These are phyloP conservation scores for Termitomyces sp. DNA, from an alignment of 768 basidiomycete genomes.

Conservation along the genomic window DNA sequence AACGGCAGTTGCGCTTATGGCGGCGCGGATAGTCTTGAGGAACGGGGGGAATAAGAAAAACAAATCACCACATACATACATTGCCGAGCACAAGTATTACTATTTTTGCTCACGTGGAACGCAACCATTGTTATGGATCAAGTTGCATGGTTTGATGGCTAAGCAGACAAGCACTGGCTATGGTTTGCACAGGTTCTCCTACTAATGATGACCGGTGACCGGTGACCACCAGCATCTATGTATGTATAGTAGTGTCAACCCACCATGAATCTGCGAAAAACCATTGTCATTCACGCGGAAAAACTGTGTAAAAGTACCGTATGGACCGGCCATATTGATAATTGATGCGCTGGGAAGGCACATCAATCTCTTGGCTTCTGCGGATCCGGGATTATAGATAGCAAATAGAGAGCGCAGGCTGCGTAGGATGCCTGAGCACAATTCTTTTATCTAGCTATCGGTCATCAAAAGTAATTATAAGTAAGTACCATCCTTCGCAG, in stretches of 20 bases:
- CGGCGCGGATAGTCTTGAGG: conserved; percentile 8
- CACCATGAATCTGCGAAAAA: not conserved
- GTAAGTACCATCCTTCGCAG: too few species aligned
- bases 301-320: not conserved
- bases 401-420: too few species aligned
- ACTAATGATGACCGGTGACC: too few species aligned
- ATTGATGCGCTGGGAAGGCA: not conserved
- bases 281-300: not conserved
- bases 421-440: too few species aligned
- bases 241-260: not conserved
- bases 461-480: too few species aligned
- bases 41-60: conserved; percentile 9
- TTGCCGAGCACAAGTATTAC: not conserved
- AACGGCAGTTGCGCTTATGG: conserved; percentile 17
- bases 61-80: not conserved
- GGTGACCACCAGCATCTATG: not conserved
- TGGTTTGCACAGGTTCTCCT: not conserved
- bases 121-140: not conserved
- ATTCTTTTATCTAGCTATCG: too few species aligned
- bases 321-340: not conserved
- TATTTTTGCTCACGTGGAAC: conserved; percentile 2
- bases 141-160: not conserved
- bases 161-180: not conserved
- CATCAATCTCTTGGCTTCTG: not conserved
- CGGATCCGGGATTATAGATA: not conserved